These are phyloP conservation scores for Pseudozyma sp. DNA, from an alignment of 1,284 basidiomycete species.

Conservation along the genomic window DNA sequence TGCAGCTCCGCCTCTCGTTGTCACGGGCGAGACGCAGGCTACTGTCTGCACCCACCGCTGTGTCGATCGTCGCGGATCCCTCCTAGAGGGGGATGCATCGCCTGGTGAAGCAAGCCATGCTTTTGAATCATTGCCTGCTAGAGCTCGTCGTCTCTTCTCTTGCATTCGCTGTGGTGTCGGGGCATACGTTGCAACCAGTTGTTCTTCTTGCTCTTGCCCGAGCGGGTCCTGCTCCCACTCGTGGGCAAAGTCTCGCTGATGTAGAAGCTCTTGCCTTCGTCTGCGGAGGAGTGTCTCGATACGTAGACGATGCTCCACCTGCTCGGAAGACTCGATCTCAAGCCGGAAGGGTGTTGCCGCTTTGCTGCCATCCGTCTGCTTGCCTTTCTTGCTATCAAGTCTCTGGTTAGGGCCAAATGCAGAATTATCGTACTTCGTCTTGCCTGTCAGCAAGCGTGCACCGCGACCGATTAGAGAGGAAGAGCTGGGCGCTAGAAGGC, in stretches of 20 bases:
- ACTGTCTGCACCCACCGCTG: conserved; percentile 35
- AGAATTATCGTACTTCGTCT: conserved; percentile 3
- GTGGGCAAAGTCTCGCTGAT: conserved; percentile 31
- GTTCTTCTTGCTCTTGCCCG: conserved; percentile 36
- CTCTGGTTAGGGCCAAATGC: conserved; percentile 1
- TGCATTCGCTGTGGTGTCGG: conserved; percentile 30
- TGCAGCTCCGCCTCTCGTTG: conserved; percentile 1
- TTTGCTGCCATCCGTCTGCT: conserved; percentile 1
- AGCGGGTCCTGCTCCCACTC: conserved; percentile 12
- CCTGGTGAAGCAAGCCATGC: conserved; percentile 4
- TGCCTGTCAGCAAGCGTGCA: conserved; percentile 12
- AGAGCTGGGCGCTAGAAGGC: conserved; percentile 33
- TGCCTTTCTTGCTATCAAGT: neutral
- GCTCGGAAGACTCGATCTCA: conserved; percentile 50
- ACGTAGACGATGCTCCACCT: conserved; percentile 36
- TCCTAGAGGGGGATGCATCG: conserved; percentile 1
- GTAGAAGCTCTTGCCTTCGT: conserved; percentile 42
- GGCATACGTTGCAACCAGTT: conserved; percentile 43
- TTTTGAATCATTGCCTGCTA: neutral
- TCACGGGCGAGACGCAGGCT: conserved; percentile 17
- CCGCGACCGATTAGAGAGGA: conserved; percentile 4
- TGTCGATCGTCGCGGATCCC: conserved; percentile 26
- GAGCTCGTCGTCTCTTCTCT: conserved; percentile 22
- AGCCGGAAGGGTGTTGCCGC: conserved; percentile 15
- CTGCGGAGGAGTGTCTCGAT: conserved; percentile 47